Evolutionary conservation across 2,329 filamentous ascomycete species (phyloP).

Genomic region (Colletotrichum spaethianum): DNA sequence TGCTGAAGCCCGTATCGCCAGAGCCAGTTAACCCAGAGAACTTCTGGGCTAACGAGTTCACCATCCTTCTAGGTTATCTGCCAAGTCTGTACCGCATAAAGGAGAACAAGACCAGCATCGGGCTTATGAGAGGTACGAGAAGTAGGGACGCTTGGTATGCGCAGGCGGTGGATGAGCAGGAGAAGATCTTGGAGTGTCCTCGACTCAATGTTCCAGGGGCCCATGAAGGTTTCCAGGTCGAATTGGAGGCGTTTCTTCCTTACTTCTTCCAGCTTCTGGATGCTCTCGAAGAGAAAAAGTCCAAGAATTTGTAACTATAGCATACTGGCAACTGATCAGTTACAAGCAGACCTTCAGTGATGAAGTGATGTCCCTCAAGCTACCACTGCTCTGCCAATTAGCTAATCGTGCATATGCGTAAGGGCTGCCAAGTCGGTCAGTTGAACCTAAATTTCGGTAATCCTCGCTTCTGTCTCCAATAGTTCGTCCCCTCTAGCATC

Average conservation of each 20-base stretch:
- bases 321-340: background rate
- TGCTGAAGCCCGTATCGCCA: constrained; percentile 42
- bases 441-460: constrained; percentile 23
- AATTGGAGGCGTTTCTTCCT: constrained; percentile 48
- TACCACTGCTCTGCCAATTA: background rate
- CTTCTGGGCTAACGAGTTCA: constrained; percentile 50
- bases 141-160: constrained; percentile 49
- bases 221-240: constrained; percentile 50
- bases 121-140: constrained; percentile 46
- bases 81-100: constrained; percentile 47
- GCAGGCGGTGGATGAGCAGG: constrained; percentile 47
- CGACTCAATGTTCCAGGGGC: constrained; percentile 47
- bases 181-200: constrained; percentile 47
- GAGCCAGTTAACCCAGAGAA: constrained; percentile 45
- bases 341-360: background rate
- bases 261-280: constrained; percentile 46
- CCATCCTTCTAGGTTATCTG: constrained; percentile 41
- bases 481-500: constrained; percentile 54
- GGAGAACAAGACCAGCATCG: constrained; percentile 47
- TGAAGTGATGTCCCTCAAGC: background rate
- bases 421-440: constrained; percentile 1
- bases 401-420: background rate
- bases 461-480: constrained; percentile 48
- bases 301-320: background rate
- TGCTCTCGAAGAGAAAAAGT: constrained; percentile 41